Percentiles rank a stretch among this genome's conserved stretches.
phyloP scores from a whole-genome alignment of 371 early-diverging fungal species.

The Mortierella sp. region DNA sequence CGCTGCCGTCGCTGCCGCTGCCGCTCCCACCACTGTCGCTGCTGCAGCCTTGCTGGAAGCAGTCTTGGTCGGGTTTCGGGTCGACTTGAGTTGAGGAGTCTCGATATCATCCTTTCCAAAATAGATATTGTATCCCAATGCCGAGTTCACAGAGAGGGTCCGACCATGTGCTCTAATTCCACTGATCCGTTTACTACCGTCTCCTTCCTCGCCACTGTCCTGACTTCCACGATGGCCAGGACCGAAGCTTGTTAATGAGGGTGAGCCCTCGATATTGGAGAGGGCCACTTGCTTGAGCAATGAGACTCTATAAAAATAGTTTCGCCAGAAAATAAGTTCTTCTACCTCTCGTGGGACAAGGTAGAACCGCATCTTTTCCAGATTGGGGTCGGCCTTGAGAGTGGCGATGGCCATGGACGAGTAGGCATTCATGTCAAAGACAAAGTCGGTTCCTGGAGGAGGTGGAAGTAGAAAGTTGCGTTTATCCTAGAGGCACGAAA shows the following conservation, averaged over 20 bases:
- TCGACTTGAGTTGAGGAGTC: slow-evolving; percentile 21
- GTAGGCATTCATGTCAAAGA: slow-evolving; percentile 71
- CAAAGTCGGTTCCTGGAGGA: slow-evolving; percentile 74
- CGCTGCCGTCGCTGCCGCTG: neutral
- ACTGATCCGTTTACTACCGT: neutral
- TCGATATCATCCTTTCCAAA: slow-evolving; percentile 46
- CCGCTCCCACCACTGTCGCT: neutral
- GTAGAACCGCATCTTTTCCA: slow-evolving; percentile 69
- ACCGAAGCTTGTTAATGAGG: neutral
- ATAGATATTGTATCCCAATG: slow-evolving; percentile 48
- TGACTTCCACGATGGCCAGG: slow-evolving; percentile 2
- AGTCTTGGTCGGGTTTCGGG: slow-evolving; percentile 12
- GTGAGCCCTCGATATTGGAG: slow-evolving; percentile 1
- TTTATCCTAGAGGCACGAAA: slow-evolving; percentile 60
- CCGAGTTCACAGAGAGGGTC: slow-evolving; percentile 18
- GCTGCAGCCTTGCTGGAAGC: neutral
- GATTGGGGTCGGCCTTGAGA: slow-evolving; percentile 64
- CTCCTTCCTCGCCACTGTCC: slow-evolving; percentile 1
- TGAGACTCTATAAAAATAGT: slow-evolving; percentile 82
- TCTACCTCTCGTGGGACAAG: slow-evolving; percentile 75
- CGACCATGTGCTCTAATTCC: slow-evolving; percentile 2
- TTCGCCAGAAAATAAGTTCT: slow-evolving; percentile 75
- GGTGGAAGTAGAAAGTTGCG: slow-evolving; percentile 73
- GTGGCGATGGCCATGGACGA: slow-evolving; percentile 69
- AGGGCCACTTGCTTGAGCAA: slow-evolving; percentile 62